Evolutionary conservation across 805 yeast species (phyloP), one percentile per base, ranked within the genome.

Genomic region (Hanseniaspora nectarophila): DNA sequence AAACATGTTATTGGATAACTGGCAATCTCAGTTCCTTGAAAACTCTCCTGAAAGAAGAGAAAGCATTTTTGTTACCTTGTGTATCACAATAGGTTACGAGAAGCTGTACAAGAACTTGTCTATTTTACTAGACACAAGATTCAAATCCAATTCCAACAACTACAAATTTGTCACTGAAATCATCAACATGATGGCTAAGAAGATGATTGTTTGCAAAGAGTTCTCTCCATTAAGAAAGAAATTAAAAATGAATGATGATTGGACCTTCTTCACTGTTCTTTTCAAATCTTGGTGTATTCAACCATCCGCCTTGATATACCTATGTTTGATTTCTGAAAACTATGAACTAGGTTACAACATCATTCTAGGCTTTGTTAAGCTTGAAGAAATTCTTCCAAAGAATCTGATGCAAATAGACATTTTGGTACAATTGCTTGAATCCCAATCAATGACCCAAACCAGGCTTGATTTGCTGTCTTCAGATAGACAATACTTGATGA

Each of bases 261-360:
- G 81, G 71, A 65, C 72, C 21, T 71, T 89, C 38, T 92, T 92
- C 63, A 74, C 83, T 26, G 70, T 81, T 0, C 70, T 92, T 52
- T 92, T 90, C 67, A 80, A 78, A 60, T 80, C 94, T 54, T 92
- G 98, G 98, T 81, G 95, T 57, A 82, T 82, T 55, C 90, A 87
- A 62, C 81, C 95, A 0, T 88, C 94, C 1, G 89, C 97, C 4
- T 85, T 89, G 0, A 69, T 92, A 39, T 81, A 95, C 1, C 72
- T 92, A 20, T 88, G 97, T 59, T 70, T 92, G 35, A 70, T 90
- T 13, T 84, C 97, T 0, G 89, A 89, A 52, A 85, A 86, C 52
- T 90, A 92, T 63, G 92, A 87, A 61, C 73, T 89, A 55, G 92
- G 95, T 0, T 90, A 80, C 62, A 71, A 80, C n/a, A 83, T 90